A percentile compares a stretch with the other conserved stretches of the same genome.
Evolutionary conservation across 768 basidiomycete species (phyloP).

Genomic region (Porpolomopsis calyptriformis): DNA sequence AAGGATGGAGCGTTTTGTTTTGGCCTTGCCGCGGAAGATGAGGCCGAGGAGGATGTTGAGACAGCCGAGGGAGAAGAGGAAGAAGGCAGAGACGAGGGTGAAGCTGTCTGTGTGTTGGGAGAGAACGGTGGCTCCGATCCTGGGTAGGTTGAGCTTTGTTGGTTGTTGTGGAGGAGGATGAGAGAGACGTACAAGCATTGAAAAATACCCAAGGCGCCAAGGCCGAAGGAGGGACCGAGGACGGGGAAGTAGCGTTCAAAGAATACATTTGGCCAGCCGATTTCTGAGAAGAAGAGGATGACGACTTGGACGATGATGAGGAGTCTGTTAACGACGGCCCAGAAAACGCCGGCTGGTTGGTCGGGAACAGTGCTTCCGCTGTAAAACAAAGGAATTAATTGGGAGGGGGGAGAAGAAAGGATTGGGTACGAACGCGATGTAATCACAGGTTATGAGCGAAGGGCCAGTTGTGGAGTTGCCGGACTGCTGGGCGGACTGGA

Average conservation of each 20-base stretch:
- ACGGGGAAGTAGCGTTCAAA: slow-evolving; percentile 83
- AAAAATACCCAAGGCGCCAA: slow-evolving; percentile 80
- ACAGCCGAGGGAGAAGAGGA: slow-evolving; percentile 87
- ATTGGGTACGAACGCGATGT: slow-evolving; percentile 51
- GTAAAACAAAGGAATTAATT: slow-evolving; percentile 3
- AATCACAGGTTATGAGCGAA: slow-evolving; percentile 50
- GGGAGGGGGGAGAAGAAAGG: background rate
- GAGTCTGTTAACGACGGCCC: slow-evolving; percentile 80
- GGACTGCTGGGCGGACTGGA: slow-evolving; percentile 30
- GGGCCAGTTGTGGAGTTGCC: slow-evolving; percentile 21
- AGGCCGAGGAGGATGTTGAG: slow-evolving; percentile 73
- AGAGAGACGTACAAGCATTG: slow-evolving; percentile 60
- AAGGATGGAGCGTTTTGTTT: slow-evolving; percentile 50
- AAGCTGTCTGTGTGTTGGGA: slow-evolving; percentile 79
- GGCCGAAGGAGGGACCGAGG: slow-evolving; percentile 71
- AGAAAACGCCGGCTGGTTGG: slow-evolving; percentile 84
- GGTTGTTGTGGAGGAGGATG: background rate
- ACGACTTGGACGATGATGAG: slow-evolving; percentile 81
- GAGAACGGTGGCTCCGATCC: slow-evolving; percentile 61
- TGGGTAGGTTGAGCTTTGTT: slow-evolving; percentile 18
- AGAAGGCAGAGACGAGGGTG: slow-evolving; percentile 83
- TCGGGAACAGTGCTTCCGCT: slow-evolving; percentile 80
- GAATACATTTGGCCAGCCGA: slow-evolving; percentile 69
- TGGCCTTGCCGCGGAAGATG: slow-evolving; percentile 56
- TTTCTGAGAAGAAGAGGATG: slow-evolving; percentile 71